Base-by-base conservation (phyloP, 176 grass and related monocot genomes). In the Aegilops bicornis region DNA sequence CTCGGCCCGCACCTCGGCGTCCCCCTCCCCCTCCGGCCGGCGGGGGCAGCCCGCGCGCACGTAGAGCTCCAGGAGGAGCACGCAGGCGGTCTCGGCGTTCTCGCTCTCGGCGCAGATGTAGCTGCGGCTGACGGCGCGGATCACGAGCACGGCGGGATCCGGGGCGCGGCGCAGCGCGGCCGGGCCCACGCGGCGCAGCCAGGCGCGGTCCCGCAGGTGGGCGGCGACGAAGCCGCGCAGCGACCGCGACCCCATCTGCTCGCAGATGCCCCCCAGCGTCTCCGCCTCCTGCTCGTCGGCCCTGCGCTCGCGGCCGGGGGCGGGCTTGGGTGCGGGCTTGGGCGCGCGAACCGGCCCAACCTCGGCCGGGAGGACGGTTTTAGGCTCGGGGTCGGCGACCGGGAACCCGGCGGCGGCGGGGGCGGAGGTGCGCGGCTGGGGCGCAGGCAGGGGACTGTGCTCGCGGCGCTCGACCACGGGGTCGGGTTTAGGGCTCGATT, bases 11-110 rank as follows among this genome's bases (percentile, higher is more conserved):
- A 86, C 19, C n/a, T 86, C 54, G 12, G 79, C 83, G 0, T 84
- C 86, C 29, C 11, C 7, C 32, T 16, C 76, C 20, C 11, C 7
- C 32, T 16, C 76, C 20, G n/a, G 20, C 8, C 40, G 6, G 64
- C 42, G 84, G 4, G 87, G 86, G 13, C 89, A 95, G 17, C 93
- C 90, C 0, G 88, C 80, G 37, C 86, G 69, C 60, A 95, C 79
- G 85, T 95, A 95, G 2, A 92, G 78, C 69, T 92, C 90, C 7
- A 95, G 93, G 48, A 95, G 70, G 62, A 95, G 87, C 52, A 83
- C 62, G 85, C 90, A 88, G 1, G 93, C 93, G 75, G 86, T 80
- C 80, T 86, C 82, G 31, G 79, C 80, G 84, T 88, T 35, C 8
- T 33, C 39, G 52, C 56, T 79, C 32, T 83, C 81, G 48, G 90